phyloP scores from a whole-genome alignment of 2,329 filamentous ascomycete genomes.

The Parastagonospora nodorum region DNA sequence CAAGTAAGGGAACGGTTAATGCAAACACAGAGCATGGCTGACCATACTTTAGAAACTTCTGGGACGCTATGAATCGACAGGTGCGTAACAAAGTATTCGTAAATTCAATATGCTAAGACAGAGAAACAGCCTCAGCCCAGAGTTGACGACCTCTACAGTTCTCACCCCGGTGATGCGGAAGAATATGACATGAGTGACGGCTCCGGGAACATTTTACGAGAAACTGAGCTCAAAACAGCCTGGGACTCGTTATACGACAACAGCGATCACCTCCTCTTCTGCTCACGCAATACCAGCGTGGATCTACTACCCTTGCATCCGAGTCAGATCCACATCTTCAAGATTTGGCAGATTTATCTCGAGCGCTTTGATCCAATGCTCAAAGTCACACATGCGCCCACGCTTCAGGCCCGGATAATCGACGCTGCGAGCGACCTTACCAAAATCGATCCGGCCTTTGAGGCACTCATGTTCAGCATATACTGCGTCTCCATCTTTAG shows the following conservation, averaged over 20 bases:
- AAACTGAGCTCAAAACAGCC: constrained; percentile 46
- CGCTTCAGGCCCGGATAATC: constrained; percentile 62
- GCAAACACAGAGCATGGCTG: constrained; percentile 11
- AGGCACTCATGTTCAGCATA: constrained; percentile 54
- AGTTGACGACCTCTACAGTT: constrained; percentile 1
- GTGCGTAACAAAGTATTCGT: background rate
- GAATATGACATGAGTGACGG: constrained; percentile 6
- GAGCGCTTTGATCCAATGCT: constrained; percentile 47
- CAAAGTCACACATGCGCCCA: constrained; percentile 36
- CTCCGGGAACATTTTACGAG: constrained; percentile 14
- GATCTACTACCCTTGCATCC: constrained; percentile 69
- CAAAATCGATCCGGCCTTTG: constrained; percentile 59
- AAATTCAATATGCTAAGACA: background rate
- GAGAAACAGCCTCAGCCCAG: constrained; percentile 2
- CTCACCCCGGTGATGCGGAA: background rate
- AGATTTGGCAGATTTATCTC: constrained; percentile 76
- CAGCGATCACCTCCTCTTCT: constrained; percentile 60
- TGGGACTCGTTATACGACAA: constrained; percentile 51
- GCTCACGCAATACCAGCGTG: constrained; percentile 57
- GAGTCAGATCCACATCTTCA: constrained; percentile 66
- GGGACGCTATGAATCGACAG: constrained; percentile 28
- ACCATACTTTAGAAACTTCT: constrained; percentile 21
- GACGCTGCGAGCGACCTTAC: constrained; percentile 61
- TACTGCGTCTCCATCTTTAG: constrained; percentile 50
- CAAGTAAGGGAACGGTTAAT: constrained; percentile 2